These are phyloP conservation scores for Coemansia furcata DNA, from an alignment of 192 early-diverging fungal species.

Conservation along the genomic window DNA sequence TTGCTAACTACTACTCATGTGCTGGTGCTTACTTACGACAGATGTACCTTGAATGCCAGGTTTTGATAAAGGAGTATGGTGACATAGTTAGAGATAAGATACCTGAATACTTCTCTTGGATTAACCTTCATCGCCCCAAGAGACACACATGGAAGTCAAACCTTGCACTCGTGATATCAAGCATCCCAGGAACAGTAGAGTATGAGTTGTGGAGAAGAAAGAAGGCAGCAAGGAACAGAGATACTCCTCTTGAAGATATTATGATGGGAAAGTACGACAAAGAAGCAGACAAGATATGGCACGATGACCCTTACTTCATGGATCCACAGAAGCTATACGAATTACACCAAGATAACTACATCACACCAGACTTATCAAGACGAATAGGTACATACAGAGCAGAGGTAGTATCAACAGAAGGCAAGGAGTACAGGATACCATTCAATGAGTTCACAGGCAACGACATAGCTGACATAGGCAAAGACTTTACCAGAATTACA, in stretches of 20 bases:
- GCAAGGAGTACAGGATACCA: not conserved
- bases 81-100: not conserved
- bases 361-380: not conserved
- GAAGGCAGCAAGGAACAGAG: slow-evolving; percentile 4
- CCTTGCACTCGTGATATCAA: not conserved
- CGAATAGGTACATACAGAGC: not conserved
- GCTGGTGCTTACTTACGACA: slow-evolving; percentile 14
- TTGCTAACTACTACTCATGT: not conserved
- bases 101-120: slow-evolving; percentile 2
- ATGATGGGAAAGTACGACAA: not conserved
- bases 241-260: slow-evolving; percentile 1
- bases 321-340: slow-evolving; percentile 13
- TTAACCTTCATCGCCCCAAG: not conserved
- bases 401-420: not conserved
- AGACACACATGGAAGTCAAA: not conserved
- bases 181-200: not conserved
- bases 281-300: slow-evolving; percentile 14
- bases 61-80: not conserved
- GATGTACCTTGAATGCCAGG: slow-evolving; percentile 5
- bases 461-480: not conserved
- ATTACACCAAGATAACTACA: not conserved
- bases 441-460: slow-evolving; percentile 9
- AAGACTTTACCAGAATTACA: not conserved
- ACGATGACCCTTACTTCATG: slow-evolving; percentile 15
- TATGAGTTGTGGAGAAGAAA: not conserved